phyloP scores from a whole-genome alignment of 1,139 yeast genomes.

The Spathaspora sp. region DNA sequence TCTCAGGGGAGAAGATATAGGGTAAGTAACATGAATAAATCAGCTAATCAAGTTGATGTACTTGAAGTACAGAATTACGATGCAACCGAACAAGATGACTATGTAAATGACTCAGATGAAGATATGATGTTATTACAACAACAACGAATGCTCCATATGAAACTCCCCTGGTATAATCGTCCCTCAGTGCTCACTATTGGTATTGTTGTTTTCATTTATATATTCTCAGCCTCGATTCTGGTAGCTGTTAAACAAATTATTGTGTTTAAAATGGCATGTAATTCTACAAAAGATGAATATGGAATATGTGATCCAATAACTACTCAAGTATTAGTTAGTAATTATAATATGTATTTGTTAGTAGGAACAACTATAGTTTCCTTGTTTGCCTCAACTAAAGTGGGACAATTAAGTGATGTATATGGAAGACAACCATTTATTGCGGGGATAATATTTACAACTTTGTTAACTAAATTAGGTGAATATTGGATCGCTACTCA shows the following conservation, averaged over 20 bases:
- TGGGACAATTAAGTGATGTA: slow-evolving; percentile 62
- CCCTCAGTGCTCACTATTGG: slow-evolving; percentile 35
- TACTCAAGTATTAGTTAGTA: slow-evolving; percentile 34
- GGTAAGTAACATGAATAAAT: not conserved
- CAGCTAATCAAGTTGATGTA: not conserved
- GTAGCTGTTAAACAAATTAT: slow-evolving; percentile 29
- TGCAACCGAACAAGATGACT: not conserved
- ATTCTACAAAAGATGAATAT: slow-evolving; percentile 18
- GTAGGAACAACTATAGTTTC: slow-evolving; percentile 25
- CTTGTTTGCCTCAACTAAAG: slow-evolving; percentile 39
- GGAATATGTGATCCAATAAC: slow-evolving; percentile 31
- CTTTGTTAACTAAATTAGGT: slow-evolving; percentile 24
- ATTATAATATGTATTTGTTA: slow-evolving; percentile 25
- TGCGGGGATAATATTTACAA: slow-evolving; percentile 28
- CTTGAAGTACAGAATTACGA: not conserved
- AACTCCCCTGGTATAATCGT: slow-evolving; percentile 33
- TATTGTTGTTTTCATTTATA: slow-evolving; percentile 22
- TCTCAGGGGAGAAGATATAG: not conserved
- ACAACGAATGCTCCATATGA: slow-evolving; percentile 29
- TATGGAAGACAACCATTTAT: slow-evolving; percentile 58
- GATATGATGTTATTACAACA: slow-evolving; percentile 38
- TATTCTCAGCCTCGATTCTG: slow-evolving; percentile 26
- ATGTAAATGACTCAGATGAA: slow-evolving; percentile 27
- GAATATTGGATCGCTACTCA: slow-evolving; percentile 27
- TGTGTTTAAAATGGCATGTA: slow-evolving; percentile 35